Base-by-base conservation (phyloP, 371 early-diverging fungal genomes). In the Apophysomyces variabilis region DNA sequence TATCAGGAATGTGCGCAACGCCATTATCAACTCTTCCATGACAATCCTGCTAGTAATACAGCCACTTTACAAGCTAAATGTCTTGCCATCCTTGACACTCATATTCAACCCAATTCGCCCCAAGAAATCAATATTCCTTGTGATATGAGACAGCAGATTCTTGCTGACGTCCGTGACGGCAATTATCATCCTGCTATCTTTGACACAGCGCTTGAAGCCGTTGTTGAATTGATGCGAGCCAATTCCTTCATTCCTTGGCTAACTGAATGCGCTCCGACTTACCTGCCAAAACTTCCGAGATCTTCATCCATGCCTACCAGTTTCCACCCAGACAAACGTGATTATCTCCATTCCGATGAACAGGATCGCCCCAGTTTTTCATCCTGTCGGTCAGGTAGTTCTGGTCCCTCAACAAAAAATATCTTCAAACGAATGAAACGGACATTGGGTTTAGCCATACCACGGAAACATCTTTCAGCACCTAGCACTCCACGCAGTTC, bases 41-140 rank as follows among this genome's bases (percentile, higher is more conserved):
- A 18, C 2, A 35, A 13, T 16, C 16, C 38, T 13, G 1, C 38
- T 9, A 16, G 13, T 36, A 16, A 36, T 38, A 39, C 5, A 8
- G 38, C 18, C 58, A 47, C 39, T 16, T 39, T 59, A 36, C 66
- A 61, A 58, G 65, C 39, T 5, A 7, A 56, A 64, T 68, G 73
- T 18, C 66, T 71, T 13, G 47, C 60, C 1, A 78, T 82, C 39
- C 61, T 82, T 14, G 39, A 63, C 45, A 71, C 64, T 5, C 72
- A 76, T 57, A 72, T 82, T 26, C 73, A 66, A 35, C 73, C 83
- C 36, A 82, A 79, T 54, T 74, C 83, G 21, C 70, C 77, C n/a
- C 77, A 76, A 62, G 83, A 82, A 60, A 82, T 82, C 65, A 82
- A 82, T 57, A 82, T 82, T 43, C 83, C 80, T 16, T 82, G 80